These are phyloP conservation scores for Ophiostoma quercus DNA, from an alignment of 2,329 filamentous ascomycete genomes.

Conservation along the genomic window DNA sequence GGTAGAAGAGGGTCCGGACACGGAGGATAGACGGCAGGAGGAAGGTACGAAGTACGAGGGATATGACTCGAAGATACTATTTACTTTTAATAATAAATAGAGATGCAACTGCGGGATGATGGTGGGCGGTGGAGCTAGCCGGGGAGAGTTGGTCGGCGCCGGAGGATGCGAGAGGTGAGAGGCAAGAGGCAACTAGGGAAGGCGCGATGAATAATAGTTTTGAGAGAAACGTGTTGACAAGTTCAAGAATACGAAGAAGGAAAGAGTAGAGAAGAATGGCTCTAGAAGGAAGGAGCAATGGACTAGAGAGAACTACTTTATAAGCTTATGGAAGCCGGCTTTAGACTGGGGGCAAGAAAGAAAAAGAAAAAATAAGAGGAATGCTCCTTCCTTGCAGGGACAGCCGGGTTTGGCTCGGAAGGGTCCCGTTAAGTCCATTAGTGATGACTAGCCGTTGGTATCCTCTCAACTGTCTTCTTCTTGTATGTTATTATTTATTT, in stretches of 20 bases:
- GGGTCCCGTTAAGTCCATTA: neutral
- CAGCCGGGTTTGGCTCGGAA: neutral
- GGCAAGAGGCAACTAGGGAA: neutral
- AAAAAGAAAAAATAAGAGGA: neutral
- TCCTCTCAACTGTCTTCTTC: neutral
- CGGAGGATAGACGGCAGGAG: neutral
- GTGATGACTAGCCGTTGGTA: neutral
- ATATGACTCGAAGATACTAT: neutral
- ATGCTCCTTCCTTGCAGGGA: conserved; percentile 4
- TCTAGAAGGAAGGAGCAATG: neutral
- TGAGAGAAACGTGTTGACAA: neutral
- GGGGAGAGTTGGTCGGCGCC: neutral
- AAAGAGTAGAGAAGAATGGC: neutral
- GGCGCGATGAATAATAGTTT: neutral
- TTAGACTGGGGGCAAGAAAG: neutral
- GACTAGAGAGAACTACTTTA: too few species aligned
- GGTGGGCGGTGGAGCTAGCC: neutral
- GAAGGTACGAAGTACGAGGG: neutral
- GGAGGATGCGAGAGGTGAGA: neutral
- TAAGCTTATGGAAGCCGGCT: neutral
- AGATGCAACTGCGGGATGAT: neutral
- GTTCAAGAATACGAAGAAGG: neutral
- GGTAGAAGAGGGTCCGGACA: neutral
- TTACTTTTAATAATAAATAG: neutral
- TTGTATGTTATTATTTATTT: neutral